phyloP scores from a whole-genome alignment of 2,329 filamentous ascomycete species.

The Shiraia sp. region DNA sequence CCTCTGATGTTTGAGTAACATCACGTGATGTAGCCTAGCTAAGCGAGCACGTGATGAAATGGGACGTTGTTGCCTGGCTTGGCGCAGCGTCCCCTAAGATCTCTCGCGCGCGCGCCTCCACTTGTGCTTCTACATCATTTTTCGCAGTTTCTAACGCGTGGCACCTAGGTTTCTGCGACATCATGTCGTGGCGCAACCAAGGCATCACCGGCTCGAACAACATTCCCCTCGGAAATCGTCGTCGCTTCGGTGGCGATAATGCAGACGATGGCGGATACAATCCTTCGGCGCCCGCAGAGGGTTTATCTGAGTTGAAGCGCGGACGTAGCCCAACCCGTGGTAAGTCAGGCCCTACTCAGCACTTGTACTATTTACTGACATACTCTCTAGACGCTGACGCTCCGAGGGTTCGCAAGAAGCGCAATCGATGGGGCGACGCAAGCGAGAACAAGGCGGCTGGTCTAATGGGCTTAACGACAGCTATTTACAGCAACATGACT shows the following conservation, averaged over 20 bases:
- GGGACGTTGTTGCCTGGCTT: slow-evolving; percentile 4
- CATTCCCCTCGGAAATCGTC: slow-evolving; percentile 84
- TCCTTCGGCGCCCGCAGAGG: slow-evolving; percentile 51
- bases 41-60: neutral
- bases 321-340: slow-evolving; percentile 88
- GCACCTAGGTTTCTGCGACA: slow-evolving; percentile 23
- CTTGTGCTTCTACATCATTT: slow-evolving; percentile 4
- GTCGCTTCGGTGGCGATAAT: slow-evolving; percentile 73
- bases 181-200: slow-evolving; percentile 68
- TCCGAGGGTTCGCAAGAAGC: slow-evolving; percentile 90
- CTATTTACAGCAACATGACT: slow-evolving; percentile 97
- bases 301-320: slow-evolving; percentile 68
- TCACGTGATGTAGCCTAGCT: too few species aligned
- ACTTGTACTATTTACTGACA: slow-evolving; percentile 10
- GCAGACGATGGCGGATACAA: slow-evolving; percentile 50
- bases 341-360: slow-evolving; percentile 48
- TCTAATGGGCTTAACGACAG: slow-evolving; percentile 94
- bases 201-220: slow-evolving; percentile 99
- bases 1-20: too few species aligned
- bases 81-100: slow-evolving; percentile 1
- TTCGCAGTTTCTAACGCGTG: slow-evolving; percentile 14
- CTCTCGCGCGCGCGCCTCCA: too few species aligned
- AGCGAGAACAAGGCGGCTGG: slow-evolving; percentile 98
- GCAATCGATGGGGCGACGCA: slow-evolving; percentile 97
- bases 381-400: slow-evolving; percentile 62